Base-by-base conservation (phyloP, 2,329 filamentous ascomycete species). In the Trichothecium sympodiale region DNA sequence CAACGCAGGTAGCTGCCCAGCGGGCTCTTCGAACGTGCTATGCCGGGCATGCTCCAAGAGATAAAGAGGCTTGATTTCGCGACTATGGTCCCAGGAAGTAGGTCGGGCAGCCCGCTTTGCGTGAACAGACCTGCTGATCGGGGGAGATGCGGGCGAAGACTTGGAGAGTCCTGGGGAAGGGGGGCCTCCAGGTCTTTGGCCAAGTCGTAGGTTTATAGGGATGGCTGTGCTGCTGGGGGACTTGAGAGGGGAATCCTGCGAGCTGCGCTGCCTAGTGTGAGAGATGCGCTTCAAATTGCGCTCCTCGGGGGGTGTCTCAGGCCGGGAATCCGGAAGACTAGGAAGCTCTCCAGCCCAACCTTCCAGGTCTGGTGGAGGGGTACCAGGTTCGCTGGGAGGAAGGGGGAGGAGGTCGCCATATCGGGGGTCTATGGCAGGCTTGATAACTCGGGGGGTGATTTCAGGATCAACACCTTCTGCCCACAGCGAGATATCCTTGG, bases 1-100 rank as follows among this genome's bases (percentile, higher is more conserved):
- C 12, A 77, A 57, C 18, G 65, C 67, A 6, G 74, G 71, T 2
- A 76, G 54, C 4, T 61, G 49, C n/a, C 38, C 40, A 2, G 65
- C 51, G 17, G 55, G 44, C 16, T 51, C 46, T 18, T 56, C 52
- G 4, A 48, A 46, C 5, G 56, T 49, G 30, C 55, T 55, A 29
- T 63, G 59, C 8, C 65, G 61, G 4, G 62, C 63, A 43, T 62
- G 77, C 54, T 93, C 83, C 6, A 94, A 74, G 16, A 94, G 76
- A 56, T 83, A 89, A 8, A 95, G 62, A 0, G 88, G 88, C 45
- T 83, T 79, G 48, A 88, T 80, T 51, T 91, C 85, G 37, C 72
- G 72, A 14, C 68, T 69, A 43, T 60, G 73, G 31, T 77, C 74
- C 74, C 74, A 79, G 1, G 73, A 78, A 10, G 62, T 74, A 10